Evolutionary conservation across 345 rosid genomes (phyloP).

Genomic region (Aethionema arabicum): DNA sequence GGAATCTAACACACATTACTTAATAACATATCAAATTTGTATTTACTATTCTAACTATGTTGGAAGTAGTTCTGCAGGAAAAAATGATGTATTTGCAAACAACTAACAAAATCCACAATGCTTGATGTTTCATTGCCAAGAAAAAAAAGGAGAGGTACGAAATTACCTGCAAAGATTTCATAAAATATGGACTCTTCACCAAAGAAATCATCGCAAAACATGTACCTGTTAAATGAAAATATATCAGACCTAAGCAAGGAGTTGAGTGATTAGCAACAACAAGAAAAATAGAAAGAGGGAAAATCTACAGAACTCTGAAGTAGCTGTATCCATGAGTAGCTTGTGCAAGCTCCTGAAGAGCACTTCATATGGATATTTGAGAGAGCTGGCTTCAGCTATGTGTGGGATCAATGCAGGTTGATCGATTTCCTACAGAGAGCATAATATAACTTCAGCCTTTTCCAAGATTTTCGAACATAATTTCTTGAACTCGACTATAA

Average conservation of each 20-base stretch:
- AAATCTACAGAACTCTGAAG: constrained; percentile 76
- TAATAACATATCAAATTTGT: constrained; percentile 10
- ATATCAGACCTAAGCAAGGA: constrained; percentile 18
- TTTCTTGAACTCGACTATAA: constrained; percentile 2
- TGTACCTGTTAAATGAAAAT: constrained; percentile 57
- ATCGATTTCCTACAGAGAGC: constrained; percentile 77
- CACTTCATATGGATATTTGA: constrained; percentile 94
- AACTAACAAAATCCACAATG: constrained; percentile 13
- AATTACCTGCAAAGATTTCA: constrained; percentile 84
- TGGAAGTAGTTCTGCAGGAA: constrained; percentile 8
- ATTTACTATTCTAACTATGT: constrained; percentile 17
- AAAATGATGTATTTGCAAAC: constrained; percentile 2
- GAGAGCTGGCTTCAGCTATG: constrained; percentile 95
- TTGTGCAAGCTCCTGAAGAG: constrained; percentile 95
- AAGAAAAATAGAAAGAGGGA: constrained; percentile 24
- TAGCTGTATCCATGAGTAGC: constrained; percentile 97
- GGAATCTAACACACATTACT: constrained; percentile 8
- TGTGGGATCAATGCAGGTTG: constrained; percentile 98
- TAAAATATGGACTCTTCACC: constrained; percentile 88
- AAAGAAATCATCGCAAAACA: constrained; percentile 94
- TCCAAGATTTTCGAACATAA: constrained; percentile 1
- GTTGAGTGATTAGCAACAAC: constrained; percentile 11
- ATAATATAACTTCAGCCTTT: constrained; percentile 26
- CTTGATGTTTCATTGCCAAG: background rate
- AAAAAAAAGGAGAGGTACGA: constrained; percentile 10